These are phyloP conservation scores for grape (Vitis vinifera) DNA, from an alignment of 164 flowering plant genomes.

Conservation along the genomic window DNA sequence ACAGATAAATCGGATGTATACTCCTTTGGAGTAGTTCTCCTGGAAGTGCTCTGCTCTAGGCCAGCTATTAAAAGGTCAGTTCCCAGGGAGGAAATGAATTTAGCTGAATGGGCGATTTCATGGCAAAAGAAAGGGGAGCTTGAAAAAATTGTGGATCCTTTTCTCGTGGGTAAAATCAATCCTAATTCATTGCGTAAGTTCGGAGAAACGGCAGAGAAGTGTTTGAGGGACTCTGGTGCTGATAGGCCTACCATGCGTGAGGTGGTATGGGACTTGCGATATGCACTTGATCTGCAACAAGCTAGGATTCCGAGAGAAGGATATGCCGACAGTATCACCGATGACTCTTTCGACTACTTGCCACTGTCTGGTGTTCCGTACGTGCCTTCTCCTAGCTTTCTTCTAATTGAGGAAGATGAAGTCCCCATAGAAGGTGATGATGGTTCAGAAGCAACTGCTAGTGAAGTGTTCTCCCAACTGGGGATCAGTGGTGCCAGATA, in stretches of 20 bases:
- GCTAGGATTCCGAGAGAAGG: background rate
- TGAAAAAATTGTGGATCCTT: background rate
- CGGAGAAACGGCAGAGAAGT: slow-evolving; percentile 3
- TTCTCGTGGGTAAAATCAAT: background rate
- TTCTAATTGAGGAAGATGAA: no score
- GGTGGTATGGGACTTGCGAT: background rate
- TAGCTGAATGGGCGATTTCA: background rate
- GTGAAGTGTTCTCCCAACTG: no score
- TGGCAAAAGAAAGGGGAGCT: background rate
- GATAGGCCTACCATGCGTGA: slow-evolving; percentile 4
- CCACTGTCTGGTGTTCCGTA: no score
- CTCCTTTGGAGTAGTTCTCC: background rate
- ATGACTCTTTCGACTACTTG: no score
- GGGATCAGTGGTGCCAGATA: no score
- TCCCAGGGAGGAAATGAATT: background rate
- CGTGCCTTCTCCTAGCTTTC: no score
- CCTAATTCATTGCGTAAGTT: background rate
- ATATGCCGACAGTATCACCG: background rate
- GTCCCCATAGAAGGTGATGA: no score
- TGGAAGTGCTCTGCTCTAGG: slow-evolving; percentile 3
- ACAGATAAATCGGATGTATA: slow-evolving; percentile 2
- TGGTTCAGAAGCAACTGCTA: no score
- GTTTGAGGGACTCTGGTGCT: background rate
- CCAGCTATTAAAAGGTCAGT: background rate
- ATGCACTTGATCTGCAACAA: slow-evolving; percentile 8